A percentile compares a stretch with the other conserved stretches of the same genome.
phyloP scores from a whole-genome alignment of 257 asterid species.

The Ballota nigra region DNA sequence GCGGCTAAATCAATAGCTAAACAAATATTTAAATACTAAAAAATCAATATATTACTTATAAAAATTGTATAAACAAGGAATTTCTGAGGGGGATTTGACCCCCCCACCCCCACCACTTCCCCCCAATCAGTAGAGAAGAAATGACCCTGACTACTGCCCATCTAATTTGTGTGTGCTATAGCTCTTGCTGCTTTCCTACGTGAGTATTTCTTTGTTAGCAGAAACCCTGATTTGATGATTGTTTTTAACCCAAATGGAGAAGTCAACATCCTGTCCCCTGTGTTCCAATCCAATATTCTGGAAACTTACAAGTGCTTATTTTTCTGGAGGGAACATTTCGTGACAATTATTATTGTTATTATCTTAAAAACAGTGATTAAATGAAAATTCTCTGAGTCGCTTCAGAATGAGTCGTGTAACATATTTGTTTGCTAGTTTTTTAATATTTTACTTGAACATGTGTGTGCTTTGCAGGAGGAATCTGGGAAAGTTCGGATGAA shows the following conservation, averaged over 20 bases:
- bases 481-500: conserved; percentile 78
- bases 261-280: conserved; percentile 5
- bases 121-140: neutral
- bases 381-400: neutral
- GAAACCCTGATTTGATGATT: neutral
- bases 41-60: no score
- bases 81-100: neutral
- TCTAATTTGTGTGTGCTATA: neutral
- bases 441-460: conserved; percentile 7
- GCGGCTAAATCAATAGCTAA: neutral
- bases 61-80: neutral
- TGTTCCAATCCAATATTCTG: conserved; percentile 9
- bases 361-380: no score
- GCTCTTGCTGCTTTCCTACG: neutral
- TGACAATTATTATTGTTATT: neutral
- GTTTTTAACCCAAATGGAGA: neutral
- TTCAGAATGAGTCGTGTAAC: conserved; percentile 19
- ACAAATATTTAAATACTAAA: no score
- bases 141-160: neutral
- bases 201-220: neutral
- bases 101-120: neutral
- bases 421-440: neutral
- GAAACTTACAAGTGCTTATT: neutral
- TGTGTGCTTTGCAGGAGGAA: conserved; percentile 62
- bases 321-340: neutral